A percentile compares a stretch with the other conserved stretches of the same genome.
Evolutionary conservation across 2,329 filamentous ascomycete genomes (phyloP).

Genomic region (Ramularia collo-cygni): DNA sequence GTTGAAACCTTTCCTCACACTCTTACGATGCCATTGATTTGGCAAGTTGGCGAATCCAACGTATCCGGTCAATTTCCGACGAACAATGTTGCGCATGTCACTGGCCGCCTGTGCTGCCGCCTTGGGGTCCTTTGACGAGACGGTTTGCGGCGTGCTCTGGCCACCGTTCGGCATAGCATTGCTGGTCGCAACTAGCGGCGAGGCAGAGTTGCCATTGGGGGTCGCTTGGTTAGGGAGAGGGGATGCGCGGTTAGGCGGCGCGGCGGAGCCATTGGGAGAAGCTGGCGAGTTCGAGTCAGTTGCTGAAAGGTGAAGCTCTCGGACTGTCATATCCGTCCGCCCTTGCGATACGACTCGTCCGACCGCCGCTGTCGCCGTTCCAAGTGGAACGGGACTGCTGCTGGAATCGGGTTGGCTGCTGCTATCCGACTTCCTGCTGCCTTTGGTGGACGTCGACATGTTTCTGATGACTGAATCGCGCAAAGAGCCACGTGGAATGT

Average conservation of each 20-base stretch:
- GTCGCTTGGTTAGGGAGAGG: conserved; percentile 35
- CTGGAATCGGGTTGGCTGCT: conserved; percentile 7
- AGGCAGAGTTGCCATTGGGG: conserved; percentile 46
- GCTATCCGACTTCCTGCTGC: conserved; percentile 11
- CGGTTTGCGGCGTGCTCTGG: conserved; percentile 48
- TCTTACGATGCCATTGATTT: conserved; percentile 99
- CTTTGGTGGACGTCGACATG: conserved; percentile 17
- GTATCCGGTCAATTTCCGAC: conserved; percentile 95
- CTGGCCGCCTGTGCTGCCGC: conserved; percentile 42
- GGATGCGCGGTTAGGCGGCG: conserved; percentile 41
- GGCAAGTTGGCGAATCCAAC: conserved; percentile 98
- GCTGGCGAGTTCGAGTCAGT: conserved; percentile 29
- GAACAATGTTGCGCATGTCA: conserved; percentile 85
- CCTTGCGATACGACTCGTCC: conserved; percentile 18
- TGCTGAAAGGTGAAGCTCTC: conserved; percentile 9
- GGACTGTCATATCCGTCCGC: conserved; percentile 18
- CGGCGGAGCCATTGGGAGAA: conserved; percentile 37
- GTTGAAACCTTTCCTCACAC: conserved; percentile 99
- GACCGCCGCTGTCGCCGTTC: conserved; percentile 17
- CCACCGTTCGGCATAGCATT: conserved; percentile 49
- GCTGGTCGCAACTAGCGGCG: conserved; percentile 52
- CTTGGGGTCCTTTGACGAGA: conserved; percentile 60
- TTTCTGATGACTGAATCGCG: conserved; percentile 7
- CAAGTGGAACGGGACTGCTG: conserved; percentile 13
- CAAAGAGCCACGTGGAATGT: conserved; percentile 13